A percentile compares a stretch with the other conserved stretches of the same genome.
Conservation (phyloP, 768 basidiomycete genomes). For the Myochromella boudieri region DNA sequence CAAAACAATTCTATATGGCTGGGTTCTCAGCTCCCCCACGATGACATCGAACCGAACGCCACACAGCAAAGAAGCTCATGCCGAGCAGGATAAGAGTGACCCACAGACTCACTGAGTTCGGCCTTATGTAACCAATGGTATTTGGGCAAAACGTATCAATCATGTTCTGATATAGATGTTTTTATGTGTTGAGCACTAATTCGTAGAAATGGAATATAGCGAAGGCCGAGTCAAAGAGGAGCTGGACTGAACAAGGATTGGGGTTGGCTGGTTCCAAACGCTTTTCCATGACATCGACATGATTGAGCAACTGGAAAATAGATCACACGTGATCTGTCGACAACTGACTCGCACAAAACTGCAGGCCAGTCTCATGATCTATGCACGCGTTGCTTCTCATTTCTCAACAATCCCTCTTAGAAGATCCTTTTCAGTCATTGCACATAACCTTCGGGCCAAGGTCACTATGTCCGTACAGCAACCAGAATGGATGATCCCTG, state of each 20-base stretch:
- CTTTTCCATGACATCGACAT: no score
- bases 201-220: no score
- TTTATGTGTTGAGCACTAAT: no score
- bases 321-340: constrained; percentile 3
- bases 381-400: constrained; percentile 19
- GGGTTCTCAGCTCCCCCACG: not conserved
- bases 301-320: not conserved
- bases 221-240: no score
- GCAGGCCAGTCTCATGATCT: constrained; percentile 20
- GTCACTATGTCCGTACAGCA: constrained; percentile 57
- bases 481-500: constrained; percentile 56
- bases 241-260: no score
- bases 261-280: no score
- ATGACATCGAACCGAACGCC: constrained; percentile 2
- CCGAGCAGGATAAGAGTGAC: not conserved
- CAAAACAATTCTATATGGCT: no score
- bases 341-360: not conserved
- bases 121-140: no score
- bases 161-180: no score
- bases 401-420: constrained; percentile 14
- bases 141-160: no score
- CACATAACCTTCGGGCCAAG: constrained; percentile 3
- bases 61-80: no score
- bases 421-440: constrained; percentile 11
- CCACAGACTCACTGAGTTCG: no score